Conservation (phyloP, 306 rosid genomes). For the Trifolium subterraneum region DNA sequence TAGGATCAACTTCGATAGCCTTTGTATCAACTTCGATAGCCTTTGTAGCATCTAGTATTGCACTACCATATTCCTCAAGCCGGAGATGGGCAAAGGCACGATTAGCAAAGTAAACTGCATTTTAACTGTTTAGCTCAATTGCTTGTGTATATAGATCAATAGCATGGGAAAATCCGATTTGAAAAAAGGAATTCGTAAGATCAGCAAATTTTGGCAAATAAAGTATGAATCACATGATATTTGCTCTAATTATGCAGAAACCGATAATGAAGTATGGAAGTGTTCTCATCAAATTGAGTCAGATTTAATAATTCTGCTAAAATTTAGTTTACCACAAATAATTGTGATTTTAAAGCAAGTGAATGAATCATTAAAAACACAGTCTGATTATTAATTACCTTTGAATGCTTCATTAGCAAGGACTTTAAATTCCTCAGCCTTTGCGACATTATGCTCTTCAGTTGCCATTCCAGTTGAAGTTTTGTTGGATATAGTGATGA, state of each 20-base stretch:
- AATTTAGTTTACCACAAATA: conserved; percentile 4
- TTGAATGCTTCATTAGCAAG: conserved; percentile 87
- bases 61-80: conserved; percentile 97
- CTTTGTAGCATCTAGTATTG: conserved; percentile 88
- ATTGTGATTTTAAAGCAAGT: conserved; percentile 9
- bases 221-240: conserved; percentile 21
- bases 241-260: conserved; percentile 19
- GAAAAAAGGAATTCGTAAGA: conserved; percentile 49
- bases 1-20: conserved; percentile 92
- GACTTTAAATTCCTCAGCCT: conserved; percentile 79
- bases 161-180: conserved; percentile 84
- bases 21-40: too few species aligned
- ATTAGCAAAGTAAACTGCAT: conserved; percentile 91
- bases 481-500: conserved; percentile 34
- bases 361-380: conserved; percentile 19
- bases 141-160: conserved; percentile 88
- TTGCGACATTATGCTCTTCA: conserved; percentile 53
- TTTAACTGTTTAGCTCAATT: conserved; percentile 70
- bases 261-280: background rate
- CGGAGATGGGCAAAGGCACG: conserved; percentile 94
- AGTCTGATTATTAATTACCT: conserved; percentile 53
- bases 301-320: conserved; percentile 19
- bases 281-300: conserved; percentile 9
- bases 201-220: conserved; percentile 40
- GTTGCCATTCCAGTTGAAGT: conserved; percentile 64